Evolutionary conservation across 371 early-diverging fungal species (phyloP).

Genomic region (Apophysomyces trapeziformis): DNA sequence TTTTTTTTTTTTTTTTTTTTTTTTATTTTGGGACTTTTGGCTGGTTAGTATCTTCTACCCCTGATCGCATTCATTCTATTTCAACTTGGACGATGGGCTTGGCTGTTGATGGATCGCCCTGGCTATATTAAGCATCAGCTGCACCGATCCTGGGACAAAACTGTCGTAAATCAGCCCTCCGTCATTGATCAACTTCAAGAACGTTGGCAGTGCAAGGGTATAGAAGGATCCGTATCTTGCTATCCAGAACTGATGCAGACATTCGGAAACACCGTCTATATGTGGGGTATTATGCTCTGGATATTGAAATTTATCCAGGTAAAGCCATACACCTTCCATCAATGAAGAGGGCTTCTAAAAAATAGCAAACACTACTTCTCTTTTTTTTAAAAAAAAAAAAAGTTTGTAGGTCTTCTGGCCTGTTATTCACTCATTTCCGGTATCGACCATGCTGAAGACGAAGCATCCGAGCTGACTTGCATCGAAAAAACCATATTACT

Average conservation of each 20-base stretch:
- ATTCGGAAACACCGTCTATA: slow-evolving; percentile 22
- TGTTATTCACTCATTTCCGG: slow-evolving; percentile 16
- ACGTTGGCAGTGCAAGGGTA: slow-evolving; percentile 16
- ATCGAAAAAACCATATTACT: slow-evolving; percentile 4
- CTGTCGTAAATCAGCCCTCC: not conserved
- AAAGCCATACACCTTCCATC: not conserved
- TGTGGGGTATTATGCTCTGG: slow-evolving; percentile 23
- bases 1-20: too few relatives aligned
- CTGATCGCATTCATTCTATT: slow-evolving; percentile 10
- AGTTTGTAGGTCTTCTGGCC: slow-evolving; percentile 16
- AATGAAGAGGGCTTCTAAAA: not conserved
- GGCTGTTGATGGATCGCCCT: slow-evolving; percentile 7
- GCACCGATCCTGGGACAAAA: slow-evolving; percentile 16
- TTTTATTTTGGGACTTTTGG: too few relatives aligned
- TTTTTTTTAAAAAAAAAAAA: not conserved
- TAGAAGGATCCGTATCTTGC: slow-evolving; percentile 13
- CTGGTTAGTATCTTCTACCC: slow-evolving; percentile 20
- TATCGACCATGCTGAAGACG: not conserved
- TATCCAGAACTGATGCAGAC: slow-evolving; percentile 1
- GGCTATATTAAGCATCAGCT: slow-evolving; percentile 11
- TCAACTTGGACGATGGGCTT: slow-evolving; percentile 14
- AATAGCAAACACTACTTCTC: not conserved
- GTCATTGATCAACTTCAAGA: slow-evolving; percentile 16
- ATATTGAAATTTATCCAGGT: slow-evolving; percentile 25
- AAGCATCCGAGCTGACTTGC: not conserved